These are phyloP conservation scores for Solanum habrochaites DNA, from an alignment of 257 asterid genomes.

Conservation along the genomic window DNA sequence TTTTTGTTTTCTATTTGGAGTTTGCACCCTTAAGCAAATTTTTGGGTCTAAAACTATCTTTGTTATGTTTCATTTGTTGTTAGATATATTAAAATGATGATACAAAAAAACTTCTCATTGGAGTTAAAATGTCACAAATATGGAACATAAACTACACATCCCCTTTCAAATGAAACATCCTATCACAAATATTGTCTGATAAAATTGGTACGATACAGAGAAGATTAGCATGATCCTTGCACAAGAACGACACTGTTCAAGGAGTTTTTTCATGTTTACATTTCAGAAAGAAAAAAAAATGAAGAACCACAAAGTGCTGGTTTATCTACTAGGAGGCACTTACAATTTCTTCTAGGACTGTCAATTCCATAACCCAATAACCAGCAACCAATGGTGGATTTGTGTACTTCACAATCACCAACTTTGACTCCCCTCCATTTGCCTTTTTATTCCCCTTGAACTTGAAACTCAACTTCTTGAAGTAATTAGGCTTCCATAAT, in stretches of 20 bases:
- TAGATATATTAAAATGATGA: not conserved
- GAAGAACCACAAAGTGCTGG: too few species aligned
- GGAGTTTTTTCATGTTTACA: not conserved
- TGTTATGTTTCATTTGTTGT: not conserved
- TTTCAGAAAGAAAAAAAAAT: not conserved
- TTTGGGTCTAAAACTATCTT: not conserved
- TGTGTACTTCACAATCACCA: slow-evolving; percentile 25
- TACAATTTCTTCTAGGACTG: too few species aligned
- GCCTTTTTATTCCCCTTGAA: slow-evolving; percentile 28
- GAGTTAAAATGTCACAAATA: not conserved
- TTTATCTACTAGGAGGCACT: too few species aligned
- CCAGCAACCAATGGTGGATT: too few species aligned
- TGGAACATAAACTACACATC: not conserved
- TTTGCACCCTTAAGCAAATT: not conserved
- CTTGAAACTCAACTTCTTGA: slow-evolving; percentile 38
- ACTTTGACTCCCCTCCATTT: slow-evolving; percentile 10
- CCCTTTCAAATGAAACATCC: not conserved
- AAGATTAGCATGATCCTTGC: too few species aligned
- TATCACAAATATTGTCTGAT: not conserved
- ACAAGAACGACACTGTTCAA: not conserved
- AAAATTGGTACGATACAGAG: not conserved
- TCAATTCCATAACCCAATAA: slow-evolving; percentile 38
- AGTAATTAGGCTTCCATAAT: slow-evolving; percentile 11
- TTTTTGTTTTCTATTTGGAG: not conserved
- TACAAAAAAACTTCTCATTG: not conserved